These are phyloP conservation scores for Ilex aquifolium DNA, from an alignment of 257 asterid genomes.

Conservation along the genomic window DNA sequence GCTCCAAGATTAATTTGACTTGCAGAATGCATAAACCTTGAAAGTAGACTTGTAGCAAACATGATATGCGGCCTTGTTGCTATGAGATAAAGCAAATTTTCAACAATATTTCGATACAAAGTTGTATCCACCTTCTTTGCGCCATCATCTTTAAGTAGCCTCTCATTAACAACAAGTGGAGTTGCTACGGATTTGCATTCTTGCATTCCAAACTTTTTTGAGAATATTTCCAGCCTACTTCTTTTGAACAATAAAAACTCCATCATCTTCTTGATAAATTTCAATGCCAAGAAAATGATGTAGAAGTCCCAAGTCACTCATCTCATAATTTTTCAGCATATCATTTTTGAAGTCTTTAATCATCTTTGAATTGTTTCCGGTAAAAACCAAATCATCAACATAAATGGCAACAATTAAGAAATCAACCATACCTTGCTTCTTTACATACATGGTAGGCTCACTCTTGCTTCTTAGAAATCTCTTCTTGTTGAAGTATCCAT, in stretches of 20 bases:
- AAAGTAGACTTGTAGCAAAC: slow-evolving; percentile 4
- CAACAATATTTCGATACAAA: slow-evolving; percentile 10
- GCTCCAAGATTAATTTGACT: background rate
- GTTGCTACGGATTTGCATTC: background rate
- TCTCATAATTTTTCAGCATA: slow-evolving; percentile 4
- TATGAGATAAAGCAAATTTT: slow-evolving; percentile 10
- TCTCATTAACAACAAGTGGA: slow-evolving; percentile 2
- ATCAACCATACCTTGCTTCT: background rate
- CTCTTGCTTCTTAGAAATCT: background rate
- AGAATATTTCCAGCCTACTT: slow-evolving; percentile 8
- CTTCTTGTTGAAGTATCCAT: background rate
- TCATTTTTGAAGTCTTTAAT: slow-evolving; percentile 2
- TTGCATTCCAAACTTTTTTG: background rate
- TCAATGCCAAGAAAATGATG: slow-evolving; percentile 5
- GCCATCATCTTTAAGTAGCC: slow-evolving; percentile 1
- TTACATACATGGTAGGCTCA: slow-evolving; percentile 4
- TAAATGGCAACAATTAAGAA: slow-evolving; percentile 7
- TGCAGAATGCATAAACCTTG: background rate
- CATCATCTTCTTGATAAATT: background rate
- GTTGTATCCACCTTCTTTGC: slow-evolving; percentile 1
- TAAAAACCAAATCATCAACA: slow-evolving; percentile 5
- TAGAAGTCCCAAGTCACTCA: slow-evolving; percentile 2
- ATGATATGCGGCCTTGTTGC: background rate
- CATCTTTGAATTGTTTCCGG: background rate
- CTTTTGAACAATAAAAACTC: slow-evolving; percentile 2